phyloP scores from a whole-genome alignment of 129 eudicot genomes.

The Saussurea involucrata region DNA sequence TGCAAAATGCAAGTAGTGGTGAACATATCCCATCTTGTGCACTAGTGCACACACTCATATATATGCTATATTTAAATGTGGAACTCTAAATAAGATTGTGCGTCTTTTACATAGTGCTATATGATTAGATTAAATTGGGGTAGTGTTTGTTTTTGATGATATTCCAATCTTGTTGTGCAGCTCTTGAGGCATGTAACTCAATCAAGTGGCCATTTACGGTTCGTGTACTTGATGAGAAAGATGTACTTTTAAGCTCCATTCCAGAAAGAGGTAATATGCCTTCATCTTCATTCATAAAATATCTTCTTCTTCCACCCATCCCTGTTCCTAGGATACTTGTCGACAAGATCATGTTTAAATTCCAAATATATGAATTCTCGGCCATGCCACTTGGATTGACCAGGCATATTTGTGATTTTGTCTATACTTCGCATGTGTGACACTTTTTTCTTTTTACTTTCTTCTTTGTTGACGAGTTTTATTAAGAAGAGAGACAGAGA shows the following conservation, averaged over 20 bases:
- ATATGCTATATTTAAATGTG: neutral
- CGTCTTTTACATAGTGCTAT: neutral
- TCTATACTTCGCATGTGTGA: neutral
- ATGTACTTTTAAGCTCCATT: constrained; percentile 54
- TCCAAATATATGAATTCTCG: neutral
- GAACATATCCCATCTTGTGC: neutral
- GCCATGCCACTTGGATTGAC: neutral
- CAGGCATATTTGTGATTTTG: no score
- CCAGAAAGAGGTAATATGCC: constrained; percentile 60
- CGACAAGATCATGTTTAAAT: neutral
- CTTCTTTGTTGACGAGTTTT: neutral
- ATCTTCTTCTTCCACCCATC: neutral
- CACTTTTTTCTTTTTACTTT: neutral
- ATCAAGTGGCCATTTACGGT: constrained; percentile 56
- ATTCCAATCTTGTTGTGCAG: constrained; percentile 43
- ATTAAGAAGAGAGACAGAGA: neutral
- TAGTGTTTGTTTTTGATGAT: neutral
- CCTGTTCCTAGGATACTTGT: neutral
- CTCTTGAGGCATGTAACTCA: constrained; percentile 72
- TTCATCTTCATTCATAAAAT: neutral
- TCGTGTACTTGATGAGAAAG: constrained; percentile 67
- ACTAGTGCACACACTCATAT: neutral
- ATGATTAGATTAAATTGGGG: neutral
- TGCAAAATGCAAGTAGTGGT: neutral
- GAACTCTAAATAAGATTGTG: neutral